phyloP scores from a whole-genome alignment of 345 rosid species.

The Sisymbrium irio region DNA sequence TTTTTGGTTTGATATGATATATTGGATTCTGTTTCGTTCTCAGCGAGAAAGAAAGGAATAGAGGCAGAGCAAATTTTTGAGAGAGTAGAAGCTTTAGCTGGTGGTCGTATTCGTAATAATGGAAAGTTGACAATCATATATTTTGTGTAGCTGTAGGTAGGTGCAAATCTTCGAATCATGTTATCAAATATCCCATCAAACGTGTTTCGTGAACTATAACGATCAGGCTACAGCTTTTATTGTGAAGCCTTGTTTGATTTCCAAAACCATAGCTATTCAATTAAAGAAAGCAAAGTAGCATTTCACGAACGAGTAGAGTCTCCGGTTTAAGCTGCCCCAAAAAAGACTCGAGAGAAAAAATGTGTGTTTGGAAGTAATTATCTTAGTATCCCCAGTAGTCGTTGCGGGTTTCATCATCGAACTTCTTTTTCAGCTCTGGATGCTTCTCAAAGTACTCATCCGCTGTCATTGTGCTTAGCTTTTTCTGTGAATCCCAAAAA shows the following conservation, averaged over 20 bases:
- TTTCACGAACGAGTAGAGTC: no score
- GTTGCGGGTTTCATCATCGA: constrained; percentile 97
- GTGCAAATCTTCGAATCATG: no score
- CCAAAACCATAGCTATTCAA: not conserved
- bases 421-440: constrained; percentile 88
- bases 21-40: not conserved
- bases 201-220: no score
- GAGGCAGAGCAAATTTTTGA: no score
- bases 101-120: no score
- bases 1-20: not conserved
- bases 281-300: not conserved
- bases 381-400: constrained; percentile 82
- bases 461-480: constrained; percentile 95
- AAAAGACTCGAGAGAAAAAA: no score
- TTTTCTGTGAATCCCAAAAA: constrained; percentile 47
- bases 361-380: not conserved
- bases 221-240: no score
- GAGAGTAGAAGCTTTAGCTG: no score
- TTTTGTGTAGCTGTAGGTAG: not conserved
- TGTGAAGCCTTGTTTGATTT: no score
- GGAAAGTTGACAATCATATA: no score
- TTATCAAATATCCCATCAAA: no score
- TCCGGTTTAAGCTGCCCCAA: not conserved
- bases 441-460: constrained; percentile 93
- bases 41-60: not conserved